Conservation (phyloP, 495 filamentous ascomycete species). For the Podospora didyma region DNA sequence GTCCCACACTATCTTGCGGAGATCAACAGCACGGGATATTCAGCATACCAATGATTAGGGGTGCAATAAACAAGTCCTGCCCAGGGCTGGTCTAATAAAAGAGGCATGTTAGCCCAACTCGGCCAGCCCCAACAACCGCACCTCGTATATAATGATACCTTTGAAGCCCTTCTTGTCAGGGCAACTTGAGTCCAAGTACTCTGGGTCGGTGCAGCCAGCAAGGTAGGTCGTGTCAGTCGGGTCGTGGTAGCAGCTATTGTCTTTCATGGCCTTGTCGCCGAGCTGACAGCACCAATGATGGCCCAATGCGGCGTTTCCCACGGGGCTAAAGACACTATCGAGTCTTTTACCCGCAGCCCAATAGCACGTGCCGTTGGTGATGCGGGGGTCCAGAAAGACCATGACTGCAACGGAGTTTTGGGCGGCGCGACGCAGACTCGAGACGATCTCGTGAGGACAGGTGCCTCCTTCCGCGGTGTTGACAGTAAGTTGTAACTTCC, state of each 20-base stretch:
- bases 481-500: not conserved
- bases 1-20: not conserved
- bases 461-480: not conserved
- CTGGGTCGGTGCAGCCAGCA: conserved; percentile 28
- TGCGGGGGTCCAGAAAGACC: conserved; percentile 8
- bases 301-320: conserved; percentile 33
- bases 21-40: conserved; percentile 1
- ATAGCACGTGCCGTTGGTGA: conserved; percentile 38
- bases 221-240: conserved; percentile 26
- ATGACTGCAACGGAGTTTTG: conserved; percentile 3
- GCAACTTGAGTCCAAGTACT: conserved; percentile 15
- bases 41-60: conserved; percentile 15
- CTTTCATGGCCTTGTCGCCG: conserved; percentile 29
- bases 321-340: conserved; percentile 25
- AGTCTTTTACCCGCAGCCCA: conserved; percentile 5
- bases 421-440: not conserved
- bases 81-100: not conserved
- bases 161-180: conserved; percentile 13
- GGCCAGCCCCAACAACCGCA: conserved; percentile 5
- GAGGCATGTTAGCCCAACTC: conserved; percentile 19
- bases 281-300: conserved; percentile 31
- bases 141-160: too few relatives aligned
- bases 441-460: not conserved
- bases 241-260: conserved; percentile 25
- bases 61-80: conserved; percentile 17